A percentile compares a stretch with the other conserved stretches of the same genome.
phyloP scores from a whole-genome alignment of 352 stramenopile species.

The Elongisporangium anandrum region DNA sequence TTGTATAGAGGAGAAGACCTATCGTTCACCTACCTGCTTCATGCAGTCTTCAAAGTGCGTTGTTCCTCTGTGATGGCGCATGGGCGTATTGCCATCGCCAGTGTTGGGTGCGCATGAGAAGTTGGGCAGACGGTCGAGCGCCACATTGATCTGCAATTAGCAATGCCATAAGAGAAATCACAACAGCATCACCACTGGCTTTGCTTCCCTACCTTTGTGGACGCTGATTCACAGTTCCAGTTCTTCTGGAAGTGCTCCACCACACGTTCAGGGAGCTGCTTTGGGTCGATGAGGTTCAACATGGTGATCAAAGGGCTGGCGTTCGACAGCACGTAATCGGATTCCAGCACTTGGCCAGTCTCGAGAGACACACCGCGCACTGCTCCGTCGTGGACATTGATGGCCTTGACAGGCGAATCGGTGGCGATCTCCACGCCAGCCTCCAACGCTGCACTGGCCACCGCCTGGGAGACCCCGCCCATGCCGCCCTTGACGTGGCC shows the following conservation, averaged over 20 bases:
- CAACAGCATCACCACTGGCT: not conserved
- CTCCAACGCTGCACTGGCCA: constrained; percentile 53
- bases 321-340: constrained; percentile 74
- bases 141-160: constrained; percentile 82
- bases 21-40: constrained; percentile 31
- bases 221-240: constrained; percentile 78
- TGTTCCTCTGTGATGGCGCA: constrained; percentile 82
- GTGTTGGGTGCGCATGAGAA: constrained; percentile 78
- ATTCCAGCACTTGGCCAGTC: constrained; percentile 45
- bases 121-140: constrained; percentile 76
- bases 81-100: constrained; percentile 46
- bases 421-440: constrained; percentile 74
- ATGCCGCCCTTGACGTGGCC: constrained; percentile 89
- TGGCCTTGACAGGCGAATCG: constrained; percentile 54
- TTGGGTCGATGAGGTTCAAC: constrained; percentile 67
- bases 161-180: not conserved
- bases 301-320: constrained; percentile 80
- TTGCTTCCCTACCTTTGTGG: constrained; percentile 46
- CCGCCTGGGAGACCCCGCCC: constrained; percentile 70
- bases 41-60: constrained; percentile 88
- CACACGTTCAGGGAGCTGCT: constrained; percentile 45
- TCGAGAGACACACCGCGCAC: constrained; percentile 62
- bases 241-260: constrained; percentile 72
- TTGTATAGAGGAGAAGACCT: not conserved
- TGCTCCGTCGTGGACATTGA: constrained; percentile 39